phyloP scores from a whole-genome alignment of 495 filamentous ascomycete species.

The Daldinia caldariorum region DNA sequence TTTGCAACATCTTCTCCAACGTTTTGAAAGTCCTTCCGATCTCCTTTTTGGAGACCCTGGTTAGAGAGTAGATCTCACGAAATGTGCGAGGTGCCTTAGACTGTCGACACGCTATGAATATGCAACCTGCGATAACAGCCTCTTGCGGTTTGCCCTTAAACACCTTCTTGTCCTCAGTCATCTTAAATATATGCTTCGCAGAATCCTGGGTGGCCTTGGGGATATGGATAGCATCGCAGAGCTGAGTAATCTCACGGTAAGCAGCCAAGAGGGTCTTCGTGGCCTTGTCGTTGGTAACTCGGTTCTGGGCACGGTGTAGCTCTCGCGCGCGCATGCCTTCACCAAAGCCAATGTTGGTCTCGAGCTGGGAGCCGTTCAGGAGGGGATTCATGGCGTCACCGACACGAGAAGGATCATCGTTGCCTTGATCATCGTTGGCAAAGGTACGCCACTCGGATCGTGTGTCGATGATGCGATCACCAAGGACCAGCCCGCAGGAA shows the following conservation, averaged over 20 bases:
- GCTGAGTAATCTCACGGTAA: constrained; percentile 87
- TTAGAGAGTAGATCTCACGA: constrained; percentile 88
- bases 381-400: constrained; percentile 89
- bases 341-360: constrained; percentile 85
- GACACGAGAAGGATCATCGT: constrained; percentile 96
- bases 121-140: constrained; percentile 91
- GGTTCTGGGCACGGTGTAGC: constrained; percentile 87
- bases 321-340: constrained; percentile 78
- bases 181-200: constrained; percentile 93
- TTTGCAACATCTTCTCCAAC: constrained; percentile 84
- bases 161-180: constrained; percentile 87
- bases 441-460: constrained; percentile 99
- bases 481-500: constrained; percentile 90
- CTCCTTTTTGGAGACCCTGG: constrained; percentile 95
- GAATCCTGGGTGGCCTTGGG: constrained; percentile 81
- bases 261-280: constrained; percentile 74
- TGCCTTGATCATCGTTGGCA: constrained; percentile 92
- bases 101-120: constrained; percentile 96
- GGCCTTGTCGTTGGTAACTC: constrained; percentile 83
- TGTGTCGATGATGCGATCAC: constrained; percentile 90
- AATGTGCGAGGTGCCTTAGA: constrained; percentile 87
- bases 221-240: constrained; percentile 86
- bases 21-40: constrained; percentile 95
- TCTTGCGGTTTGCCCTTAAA: constrained; percentile 97
- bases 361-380: constrained; percentile 89